These are phyloP conservation scores for Trapa incisa DNA, from an alignment of 345 rosid genomes.

Conservation along the genomic window DNA sequence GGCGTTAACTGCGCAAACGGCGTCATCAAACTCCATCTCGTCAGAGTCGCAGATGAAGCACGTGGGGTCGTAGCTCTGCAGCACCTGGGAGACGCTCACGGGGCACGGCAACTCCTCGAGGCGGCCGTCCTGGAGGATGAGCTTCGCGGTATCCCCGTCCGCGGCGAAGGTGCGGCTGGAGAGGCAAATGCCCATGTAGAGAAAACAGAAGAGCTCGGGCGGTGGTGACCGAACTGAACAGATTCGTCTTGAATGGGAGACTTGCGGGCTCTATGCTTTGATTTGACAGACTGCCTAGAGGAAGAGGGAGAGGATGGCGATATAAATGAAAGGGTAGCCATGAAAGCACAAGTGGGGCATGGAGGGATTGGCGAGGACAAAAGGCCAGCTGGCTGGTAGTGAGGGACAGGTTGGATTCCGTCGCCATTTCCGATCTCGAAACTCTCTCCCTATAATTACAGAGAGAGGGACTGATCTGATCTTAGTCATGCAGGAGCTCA, in stretches of 20 bases:
- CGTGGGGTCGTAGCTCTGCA: constrained; percentile 12
- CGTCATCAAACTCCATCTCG: constrained; percentile 31
- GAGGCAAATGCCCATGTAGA: constrained; percentile 14
- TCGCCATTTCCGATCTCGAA: background rate
- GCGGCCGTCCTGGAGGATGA: constrained; percentile 45
- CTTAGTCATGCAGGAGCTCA: background rate
- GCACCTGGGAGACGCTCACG: constrained; percentile 32
- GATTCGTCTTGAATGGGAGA: background rate
- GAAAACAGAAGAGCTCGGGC: background rate
- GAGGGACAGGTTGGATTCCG: background rate
- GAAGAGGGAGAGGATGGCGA: background rate
- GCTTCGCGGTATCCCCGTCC: constrained; percentile 29
- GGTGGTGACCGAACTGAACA: background rate
- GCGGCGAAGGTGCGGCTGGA: background rate
- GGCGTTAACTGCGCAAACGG: constrained; percentile 19
- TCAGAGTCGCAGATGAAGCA: constrained; percentile 37
- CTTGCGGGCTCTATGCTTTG: background rate
- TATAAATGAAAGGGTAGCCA: background rate
- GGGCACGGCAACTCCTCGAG: constrained; percentile 46
- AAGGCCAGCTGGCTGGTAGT: background rate
- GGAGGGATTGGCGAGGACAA: background rate
- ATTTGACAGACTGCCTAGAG: background rate
- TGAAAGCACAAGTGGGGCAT: background rate
- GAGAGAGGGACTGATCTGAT: background rate
- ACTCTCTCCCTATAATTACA: background rate